Conservation (phyloP, 2,329 filamentous ascomycete genomes). For the Colletotrichum australisinense region DNA sequence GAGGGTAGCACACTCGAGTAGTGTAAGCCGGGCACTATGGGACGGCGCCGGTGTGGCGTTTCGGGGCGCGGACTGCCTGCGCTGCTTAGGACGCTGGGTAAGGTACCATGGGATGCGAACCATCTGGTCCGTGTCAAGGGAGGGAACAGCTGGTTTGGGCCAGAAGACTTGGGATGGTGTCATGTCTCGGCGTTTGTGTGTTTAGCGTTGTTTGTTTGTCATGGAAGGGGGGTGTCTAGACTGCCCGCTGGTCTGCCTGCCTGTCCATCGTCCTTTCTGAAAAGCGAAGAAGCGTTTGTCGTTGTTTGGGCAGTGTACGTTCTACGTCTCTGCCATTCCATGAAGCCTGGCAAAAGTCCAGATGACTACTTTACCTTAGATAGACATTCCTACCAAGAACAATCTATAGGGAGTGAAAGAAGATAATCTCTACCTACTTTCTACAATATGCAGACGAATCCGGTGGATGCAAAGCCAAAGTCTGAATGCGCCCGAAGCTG, state of each 20-base stretch:
- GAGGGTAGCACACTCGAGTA: constrained; percentile 33
- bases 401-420: not conserved
- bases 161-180: constrained; percentile 5
- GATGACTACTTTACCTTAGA: not conserved
- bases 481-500: not conserved
- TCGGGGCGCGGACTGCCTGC: not conserved
- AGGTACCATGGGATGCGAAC: not conserved
- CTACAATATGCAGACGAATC: not conserved
- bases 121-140: not conserved
- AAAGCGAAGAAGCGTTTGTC: constrained; percentile 1
- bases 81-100: not conserved
- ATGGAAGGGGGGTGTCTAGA: not conserved
- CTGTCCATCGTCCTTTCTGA: not conserved
- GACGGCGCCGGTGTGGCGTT: constrained; percentile 14
- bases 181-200: constrained; percentile 5
- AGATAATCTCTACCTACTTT: not conserved
- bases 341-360: not conserved
- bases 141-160: not conserved
- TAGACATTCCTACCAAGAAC: too few species aligned
- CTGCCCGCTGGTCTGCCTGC: not conserved
- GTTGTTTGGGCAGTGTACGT: not conserved
- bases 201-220: constrained; percentile 25
- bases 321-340: not conserved
- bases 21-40: not conserved
- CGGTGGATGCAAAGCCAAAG: constrained; percentile 4